These are phyloP conservation scores for Clarkia xantiana DNA, from an alignment of 345 rosid genomes.

Conservation along the genomic window DNA sequence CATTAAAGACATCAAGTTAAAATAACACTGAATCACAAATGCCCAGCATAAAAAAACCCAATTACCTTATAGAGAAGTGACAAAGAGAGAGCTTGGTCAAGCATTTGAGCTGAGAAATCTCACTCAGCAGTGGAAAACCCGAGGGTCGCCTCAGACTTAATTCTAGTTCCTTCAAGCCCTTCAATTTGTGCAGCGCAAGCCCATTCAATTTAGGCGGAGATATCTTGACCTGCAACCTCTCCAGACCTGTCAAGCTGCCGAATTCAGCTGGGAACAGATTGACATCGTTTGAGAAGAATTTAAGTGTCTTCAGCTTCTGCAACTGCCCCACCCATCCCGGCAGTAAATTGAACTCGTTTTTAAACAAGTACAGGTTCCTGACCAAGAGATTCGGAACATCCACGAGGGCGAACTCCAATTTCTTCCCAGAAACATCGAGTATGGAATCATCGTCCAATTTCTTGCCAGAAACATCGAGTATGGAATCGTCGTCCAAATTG, in stretches of 20 bases:
- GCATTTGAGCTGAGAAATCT: constrained; percentile 61
- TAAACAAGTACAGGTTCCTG: constrained; percentile 54
- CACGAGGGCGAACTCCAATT: constrained; percentile 46
- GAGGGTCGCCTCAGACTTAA: constrained; percentile 62
- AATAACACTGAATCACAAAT: neutral
- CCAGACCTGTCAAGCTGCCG: constrained; percentile 54
- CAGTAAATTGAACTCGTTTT: constrained; percentile 60
- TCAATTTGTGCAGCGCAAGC: constrained; percentile 43
- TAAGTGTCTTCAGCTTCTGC: constrained; percentile 41
- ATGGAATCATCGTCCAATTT: constrained; percentile 50
- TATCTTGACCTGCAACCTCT: constrained; percentile 71
- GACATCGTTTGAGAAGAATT: constrained; percentile 75
- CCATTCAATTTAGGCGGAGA: constrained; percentile 52
- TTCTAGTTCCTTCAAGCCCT: constrained; percentile 78
- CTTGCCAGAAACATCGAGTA: too few species aligned
- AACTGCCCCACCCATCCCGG: constrained; percentile 57
- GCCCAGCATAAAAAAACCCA: neutral
- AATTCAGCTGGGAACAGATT: constrained; percentile 63
- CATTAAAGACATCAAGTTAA: too few species aligned
- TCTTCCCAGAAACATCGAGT: constrained; percentile 62
- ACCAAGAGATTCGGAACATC: constrained; percentile 18
- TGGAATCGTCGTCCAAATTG: too few species aligned
- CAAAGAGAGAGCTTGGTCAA: constrained; percentile 87
- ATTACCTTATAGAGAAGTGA: constrained; percentile 76
- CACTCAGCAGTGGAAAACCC: constrained; percentile 55